These are phyloP conservation scores for Fragaria iinumae DNA, from an alignment of 306 rosid species.

Conservation along the genomic window DNA sequence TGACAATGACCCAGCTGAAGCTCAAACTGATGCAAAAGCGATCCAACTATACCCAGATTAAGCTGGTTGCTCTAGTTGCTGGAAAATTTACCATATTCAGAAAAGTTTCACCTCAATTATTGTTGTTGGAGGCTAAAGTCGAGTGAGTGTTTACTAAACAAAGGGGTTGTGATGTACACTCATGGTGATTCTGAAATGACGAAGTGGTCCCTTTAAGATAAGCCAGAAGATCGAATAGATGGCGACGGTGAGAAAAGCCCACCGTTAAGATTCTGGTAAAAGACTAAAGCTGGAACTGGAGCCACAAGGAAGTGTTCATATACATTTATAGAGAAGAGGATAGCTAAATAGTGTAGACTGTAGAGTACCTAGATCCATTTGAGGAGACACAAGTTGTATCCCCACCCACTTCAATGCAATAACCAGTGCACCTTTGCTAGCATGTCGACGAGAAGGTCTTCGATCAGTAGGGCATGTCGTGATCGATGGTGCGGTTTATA, in stretches of 20 bases:
- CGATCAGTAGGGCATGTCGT: not conserved
- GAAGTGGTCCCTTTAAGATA: not conserved
- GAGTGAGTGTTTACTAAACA: conserved; percentile 24
- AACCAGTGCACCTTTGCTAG: not conserved
- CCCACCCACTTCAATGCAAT: not conserved
- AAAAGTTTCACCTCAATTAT: conserved; percentile 40
- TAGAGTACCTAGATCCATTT: not conserved
- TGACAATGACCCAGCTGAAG: not conserved
- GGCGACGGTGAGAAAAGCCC: not conserved
- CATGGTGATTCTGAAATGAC: not conserved
- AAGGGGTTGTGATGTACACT: not conserved
- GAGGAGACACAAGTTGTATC: not conserved
- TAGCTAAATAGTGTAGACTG: not conserved
- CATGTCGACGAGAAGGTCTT: not conserved
- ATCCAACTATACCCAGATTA: not conserved
- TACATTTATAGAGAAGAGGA: not conserved
- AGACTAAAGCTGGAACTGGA: not conserved
- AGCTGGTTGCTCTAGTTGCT: not conserved
- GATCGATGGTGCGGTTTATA: not conserved
- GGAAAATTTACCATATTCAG: conserved; percentile 14
- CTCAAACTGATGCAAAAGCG: not conserved
- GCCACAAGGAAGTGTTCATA: not conserved
- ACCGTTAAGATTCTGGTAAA: not conserved
- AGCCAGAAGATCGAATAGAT: not conserved
- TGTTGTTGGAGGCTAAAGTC: conserved; percentile 42